Conservation (phyloP, 2,329 filamentous ascomycete genomes). For the Diaporthe ampelina region DNA sequence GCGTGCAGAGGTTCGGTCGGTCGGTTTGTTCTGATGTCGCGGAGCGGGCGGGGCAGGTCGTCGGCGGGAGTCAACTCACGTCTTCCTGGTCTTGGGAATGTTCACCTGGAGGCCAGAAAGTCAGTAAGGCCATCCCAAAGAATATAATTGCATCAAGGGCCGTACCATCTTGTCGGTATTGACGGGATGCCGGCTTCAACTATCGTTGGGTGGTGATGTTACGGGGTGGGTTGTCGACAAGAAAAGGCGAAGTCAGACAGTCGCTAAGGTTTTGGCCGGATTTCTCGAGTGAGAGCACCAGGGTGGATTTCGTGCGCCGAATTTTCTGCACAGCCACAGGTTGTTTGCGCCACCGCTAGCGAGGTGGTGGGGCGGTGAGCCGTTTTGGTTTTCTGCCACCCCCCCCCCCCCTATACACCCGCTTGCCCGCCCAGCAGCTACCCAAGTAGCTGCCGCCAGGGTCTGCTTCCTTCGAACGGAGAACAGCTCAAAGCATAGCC, state of each 20-base stretch:
- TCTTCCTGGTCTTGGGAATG: constrained; percentile 97
- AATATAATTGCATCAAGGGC: background rate
- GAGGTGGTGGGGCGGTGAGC: background rate
- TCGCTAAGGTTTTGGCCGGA: constrained; percentile 36
- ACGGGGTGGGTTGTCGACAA: constrained; percentile 35
- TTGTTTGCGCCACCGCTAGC: constrained; percentile 22
- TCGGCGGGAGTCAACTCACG: constrained; percentile 75
- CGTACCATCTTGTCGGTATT: constrained; percentile 43
- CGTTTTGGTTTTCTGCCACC: background rate
- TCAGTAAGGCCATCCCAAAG: constrained; percentile 25
- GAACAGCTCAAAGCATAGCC: background rate
- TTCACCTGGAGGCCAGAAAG: constrained; percentile 76
- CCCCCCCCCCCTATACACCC: too few species aligned
- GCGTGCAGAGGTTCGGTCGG: constrained; percentile 7
- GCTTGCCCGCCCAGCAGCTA: too few species aligned
- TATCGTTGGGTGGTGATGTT: constrained; percentile 40
- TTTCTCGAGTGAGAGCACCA: constrained; percentile 33
- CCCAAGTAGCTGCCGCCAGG: too few species aligned
- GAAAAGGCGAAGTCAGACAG: constrained; percentile 12
- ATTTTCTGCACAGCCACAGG: constrained; percentile 33
- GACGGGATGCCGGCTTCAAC: constrained; percentile 39
- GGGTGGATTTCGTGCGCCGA: constrained; percentile 35
- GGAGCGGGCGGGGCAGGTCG: constrained; percentile 91
- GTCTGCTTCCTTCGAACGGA: too few species aligned
- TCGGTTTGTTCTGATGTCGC: constrained; percentile 69